Base-by-base conservation (phyloP, 352 stramenopile species). In the Phytophthora agathidicida region DNA sequence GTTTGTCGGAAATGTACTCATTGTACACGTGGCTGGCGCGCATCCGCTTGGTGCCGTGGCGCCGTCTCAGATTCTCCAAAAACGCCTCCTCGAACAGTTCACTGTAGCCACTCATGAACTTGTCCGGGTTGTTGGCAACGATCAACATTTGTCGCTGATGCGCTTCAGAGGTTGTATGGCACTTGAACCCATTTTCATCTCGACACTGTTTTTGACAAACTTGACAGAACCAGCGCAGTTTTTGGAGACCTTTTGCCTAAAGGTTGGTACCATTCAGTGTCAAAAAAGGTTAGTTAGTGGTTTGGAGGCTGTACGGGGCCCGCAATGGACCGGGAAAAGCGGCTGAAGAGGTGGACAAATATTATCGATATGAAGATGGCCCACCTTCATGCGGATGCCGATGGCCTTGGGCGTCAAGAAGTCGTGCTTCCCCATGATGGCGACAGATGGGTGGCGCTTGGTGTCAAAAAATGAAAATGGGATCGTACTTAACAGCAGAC, bases 181-280 rank as follows among this genome's bases (percentile, higher is more conserved):
- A 99, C 82, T 99, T 99, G 82, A 99, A 99, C 13, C 98, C 98
- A 77, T 99, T 99, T 73, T 99, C 97, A 67, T 99, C 98, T n/a
- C 97, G 92, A 71, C 98, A 99, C 78, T 99, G 97, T 80, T 99
- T 99, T 69, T 96, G 74, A 71, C 97, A 99, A 73, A 99, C 98
- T 78, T 99, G 97, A 70, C 98, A 99, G 74, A 98, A 98, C 89
- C 97, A 99, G 17, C 96, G 93, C 37, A 99, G 86, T 77, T 99
- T 99, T 75, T 99, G 96, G 2, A 99, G 86, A 10, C 98, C 98
- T 65, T 97, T 98, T 32, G 91, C 71, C 83, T 97, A 75, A 13
- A 52, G n/a, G 22, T 51, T 49, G 14, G 31, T 28, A 27, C 6
- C 17, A 39, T n/a, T n/a, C n/a, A n/a, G n/a, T n/a, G n/a, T 30